Base-by-base conservation (phyloP, 257 asterid species). In the Nicotiana tomentosiformis region DNA sequence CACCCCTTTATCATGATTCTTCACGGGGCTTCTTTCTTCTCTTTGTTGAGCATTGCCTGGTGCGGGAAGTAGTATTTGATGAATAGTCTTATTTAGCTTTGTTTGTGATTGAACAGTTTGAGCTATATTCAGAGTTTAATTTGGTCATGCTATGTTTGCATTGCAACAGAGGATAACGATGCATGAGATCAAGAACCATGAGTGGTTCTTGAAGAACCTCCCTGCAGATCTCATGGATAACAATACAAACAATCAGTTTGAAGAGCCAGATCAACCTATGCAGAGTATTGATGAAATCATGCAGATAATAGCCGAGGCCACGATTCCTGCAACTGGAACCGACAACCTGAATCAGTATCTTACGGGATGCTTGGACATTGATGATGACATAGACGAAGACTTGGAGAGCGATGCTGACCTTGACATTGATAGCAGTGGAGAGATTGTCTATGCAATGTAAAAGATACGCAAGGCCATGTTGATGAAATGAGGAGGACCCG, bases 371-470 rank as follows among this genome's bases (percentile, higher is more conserved):
- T 89, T 93, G 49, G 97, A 95, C 88, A 89, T 95, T 10, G 97
- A 90, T 5, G 97, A 93, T 32, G 98, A 92, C 83, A 93, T 91
- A 95, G 99, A 95, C n/a, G 97, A 93, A 74, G 99, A 95, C 81
- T 85, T 90, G 5, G 99, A 93, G 79, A 93, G 97, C 51, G 99
- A 95, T 81, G 93, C 94, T 8, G 99, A 93, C 61, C 94, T 95
- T 4, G 99, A 95, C 79, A 78, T 95, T 20, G 97, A 95, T 72
- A 94, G 97, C 94, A 95, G 99, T 29, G 99, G 99, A 53, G 99
- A 95, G 79, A 93, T 95, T 62, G 84, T 95, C 3, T 95, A 94
- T 33, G 97, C 97, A 5, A 86, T 93, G 89, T 95, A 83, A 70
- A 14, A 56, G 43, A 14, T 16, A 33, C 17, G 66, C 69, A 39